A percentile compares a stretch with the other conserved stretches of the same genome.
Conservation (phyloP, 78 protist species). For the Neovahlkampfia damariscottae region DNA sequence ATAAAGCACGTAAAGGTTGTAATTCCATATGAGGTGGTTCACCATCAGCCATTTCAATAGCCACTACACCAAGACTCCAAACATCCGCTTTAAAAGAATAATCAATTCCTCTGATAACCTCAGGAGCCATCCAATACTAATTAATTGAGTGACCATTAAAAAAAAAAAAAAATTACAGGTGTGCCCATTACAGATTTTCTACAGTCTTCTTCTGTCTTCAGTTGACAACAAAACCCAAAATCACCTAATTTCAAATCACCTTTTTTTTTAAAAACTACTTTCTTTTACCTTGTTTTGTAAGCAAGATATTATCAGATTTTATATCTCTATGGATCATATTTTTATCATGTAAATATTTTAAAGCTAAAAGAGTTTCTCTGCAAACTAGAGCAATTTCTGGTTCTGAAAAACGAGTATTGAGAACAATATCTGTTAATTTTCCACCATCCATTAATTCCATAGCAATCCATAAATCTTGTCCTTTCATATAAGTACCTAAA, state of each 20-base stretch:
- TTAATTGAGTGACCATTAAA: background rate
- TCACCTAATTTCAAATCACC: conserved; percentile 73
- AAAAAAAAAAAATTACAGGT: conserved; percentile 22
- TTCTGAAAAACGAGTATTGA: conserved; percentile 54
- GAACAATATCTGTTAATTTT: conserved; percentile 62
- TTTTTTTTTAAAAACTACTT: conserved; percentile 44
- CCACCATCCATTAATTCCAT: conserved; percentile 88
- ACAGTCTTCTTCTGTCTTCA: conserved; percentile 32
- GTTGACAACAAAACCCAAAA: conserved; percentile 85
- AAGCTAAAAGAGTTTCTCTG: conserved; percentile 41
- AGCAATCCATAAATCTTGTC: conserved; percentile 67
- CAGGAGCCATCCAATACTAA: conserved; percentile 89
- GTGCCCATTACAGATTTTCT: conserved; percentile 83
- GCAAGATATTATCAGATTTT: conserved; percentile 80
- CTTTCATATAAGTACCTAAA: conserved; percentile 1
- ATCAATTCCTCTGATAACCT: conserved; percentile 70
- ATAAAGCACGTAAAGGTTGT: conserved; percentile 81
- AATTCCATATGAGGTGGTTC: conserved; percentile 77
- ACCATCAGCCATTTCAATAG: conserved; percentile 74
- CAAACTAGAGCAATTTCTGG: conserved; percentile 51
- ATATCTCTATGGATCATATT: conserved; percentile 79
- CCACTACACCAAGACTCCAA: conserved; percentile 84
- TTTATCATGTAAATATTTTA: conserved; percentile 59
- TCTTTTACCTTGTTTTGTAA: no score
- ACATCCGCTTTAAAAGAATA: conserved; percentile 77